Evolutionary conservation across 2,329 filamentous ascomycete species (phyloP), one percentile per base, ranked within the genome.

Genomic region (Fusarium kyushuense): DNA sequence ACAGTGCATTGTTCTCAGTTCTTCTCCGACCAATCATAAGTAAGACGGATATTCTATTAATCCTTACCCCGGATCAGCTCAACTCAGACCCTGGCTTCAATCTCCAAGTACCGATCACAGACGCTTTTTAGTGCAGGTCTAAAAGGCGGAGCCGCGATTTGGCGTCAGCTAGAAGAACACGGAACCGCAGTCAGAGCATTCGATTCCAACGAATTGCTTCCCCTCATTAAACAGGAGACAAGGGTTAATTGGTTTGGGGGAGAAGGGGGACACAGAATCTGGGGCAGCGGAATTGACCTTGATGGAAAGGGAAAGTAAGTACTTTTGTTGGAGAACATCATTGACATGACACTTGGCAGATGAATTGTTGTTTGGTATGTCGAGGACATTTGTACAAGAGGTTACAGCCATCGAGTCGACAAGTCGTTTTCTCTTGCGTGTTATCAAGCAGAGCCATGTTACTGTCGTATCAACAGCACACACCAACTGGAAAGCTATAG

Each of bases 131-230:
- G 30, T 35, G 43, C 38, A 43, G 53, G 43, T 57, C 68, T 65
- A 70, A 69, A 67, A 54, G 58, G 64, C 71, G 71, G 71, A 73
- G 71, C 71, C 71, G 71, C 71, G 71, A 57, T 70, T 72, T 73
- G 69, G 71, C 67, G 68, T 35, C 48, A 46, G 53, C 59, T 56
- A 60, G 21, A 57, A 73, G 41, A 51, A 51, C 57, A 69, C 71
- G 71, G 71, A 73, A 58, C 71, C 71, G 71, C 71, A 73, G 60
- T 58, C 52, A 67, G 58, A 43, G 49, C 36, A 43, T 32, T 48
- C 32, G n/a, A 27, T 49, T 27, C 46, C 32, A 49, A 49, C 32
- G 46, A 32, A 19, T n/a, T 27, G n/a, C 23, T 70, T 56, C 58
- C 70, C 64, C 70, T 71, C 65, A 71, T 69, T 47, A 35, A 14